phyloP scores from a whole-genome alignment of 257 asterid genomes.

The Echium plantagineum region DNA sequence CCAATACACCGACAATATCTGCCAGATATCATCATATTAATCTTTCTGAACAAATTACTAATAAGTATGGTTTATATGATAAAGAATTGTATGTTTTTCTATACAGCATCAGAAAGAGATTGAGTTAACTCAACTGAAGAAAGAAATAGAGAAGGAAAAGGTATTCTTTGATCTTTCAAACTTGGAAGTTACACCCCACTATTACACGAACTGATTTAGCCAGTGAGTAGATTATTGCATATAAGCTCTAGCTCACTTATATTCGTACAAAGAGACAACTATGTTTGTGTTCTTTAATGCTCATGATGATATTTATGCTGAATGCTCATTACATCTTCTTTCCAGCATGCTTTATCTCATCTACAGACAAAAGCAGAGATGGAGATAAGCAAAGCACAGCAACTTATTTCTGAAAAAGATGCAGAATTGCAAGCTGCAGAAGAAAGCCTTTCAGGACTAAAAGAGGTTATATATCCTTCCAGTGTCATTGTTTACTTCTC shows the following conservation, averaged over 20 bases:
- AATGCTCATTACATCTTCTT: constrained; percentile 13
- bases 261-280: background rate
- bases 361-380: constrained; percentile 64
- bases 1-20: constrained; percentile 2
- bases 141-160: constrained; percentile 73
- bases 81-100: constrained; percentile 12
- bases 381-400: constrained; percentile 54
- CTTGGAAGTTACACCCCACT: background rate
- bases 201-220: background rate
- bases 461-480: constrained; percentile 46
- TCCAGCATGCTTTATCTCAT: constrained; percentile 50
- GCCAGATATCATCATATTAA: constrained; percentile 3
- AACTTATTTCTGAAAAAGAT: constrained; percentile 59
- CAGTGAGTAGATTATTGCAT: too few species aligned
- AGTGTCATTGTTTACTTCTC: background rate
- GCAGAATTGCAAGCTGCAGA: constrained; percentile 55
- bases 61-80: constrained; percentile 7
- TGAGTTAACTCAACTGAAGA: constrained; percentile 66
- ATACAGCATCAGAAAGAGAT: constrained; percentile 72
- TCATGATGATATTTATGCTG: background rate
- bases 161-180: constrained; percentile 20
- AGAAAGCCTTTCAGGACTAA: constrained; percentile 59
- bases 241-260: too few species aligned
- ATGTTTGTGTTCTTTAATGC: background rate
- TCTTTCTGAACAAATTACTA: constrained; percentile 5